phyloP scores from a whole-genome alignment of 768 basidiomycete species.

The Tricholoma terreum region DNA sequence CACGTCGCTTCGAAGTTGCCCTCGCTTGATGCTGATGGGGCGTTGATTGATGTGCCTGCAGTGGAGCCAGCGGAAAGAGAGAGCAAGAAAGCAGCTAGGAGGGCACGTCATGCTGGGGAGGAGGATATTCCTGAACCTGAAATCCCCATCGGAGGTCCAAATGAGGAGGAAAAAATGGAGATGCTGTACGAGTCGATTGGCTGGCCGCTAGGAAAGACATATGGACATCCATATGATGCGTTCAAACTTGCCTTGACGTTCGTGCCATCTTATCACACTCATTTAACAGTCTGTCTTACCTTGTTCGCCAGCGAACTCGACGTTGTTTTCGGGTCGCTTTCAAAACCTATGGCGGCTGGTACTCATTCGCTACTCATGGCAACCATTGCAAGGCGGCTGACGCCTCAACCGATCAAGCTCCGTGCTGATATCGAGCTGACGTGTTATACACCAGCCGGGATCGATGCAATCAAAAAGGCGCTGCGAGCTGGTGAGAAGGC shows the following conservation, averaged over 20 bases:
- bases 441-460: slow-evolving; percentile 93
- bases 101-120: slow-evolving; percentile 44
- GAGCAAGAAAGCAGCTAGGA: slow-evolving; percentile 44
- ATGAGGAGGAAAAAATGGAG: slow-evolving; percentile 80
- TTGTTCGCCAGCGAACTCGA: slow-evolving; percentile 44
- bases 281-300: not conserved
- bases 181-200: slow-evolving; percentile 85
- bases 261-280: slow-evolving; percentile 25
- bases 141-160: slow-evolving; percentile 39
- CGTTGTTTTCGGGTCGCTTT: slow-evolving; percentile 73
- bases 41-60: slow-evolving; percentile 19
- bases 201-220: slow-evolving; percentile 91
- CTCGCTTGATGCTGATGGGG: slow-evolving; percentile 37
- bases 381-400: slow-evolving; percentile 92
- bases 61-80: slow-evolving; percentile 44
- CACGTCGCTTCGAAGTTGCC: slow-evolving; percentile 86
- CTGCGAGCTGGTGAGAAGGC: slow-evolving; percentile 85
- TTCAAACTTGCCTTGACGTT: slow-evolving; percentile 97
- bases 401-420: slow-evolving; percentile 97
- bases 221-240: slow-evolving; percentile 95
- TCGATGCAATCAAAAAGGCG: slow-evolving; percentile 94
- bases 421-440: slow-evolving; percentile 97
- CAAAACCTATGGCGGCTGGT: slow-evolving; percentile 50
- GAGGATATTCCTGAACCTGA: slow-evolving; percentile 40
- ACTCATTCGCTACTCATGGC: slow-evolving; percentile 63